A percentile compares a stretch with the other conserved stretches of the same genome.
Evolutionary conservation across 2,329 filamentous ascomycete species (phyloP).

Genomic region (Colletotrichum gigasporum): DNA sequence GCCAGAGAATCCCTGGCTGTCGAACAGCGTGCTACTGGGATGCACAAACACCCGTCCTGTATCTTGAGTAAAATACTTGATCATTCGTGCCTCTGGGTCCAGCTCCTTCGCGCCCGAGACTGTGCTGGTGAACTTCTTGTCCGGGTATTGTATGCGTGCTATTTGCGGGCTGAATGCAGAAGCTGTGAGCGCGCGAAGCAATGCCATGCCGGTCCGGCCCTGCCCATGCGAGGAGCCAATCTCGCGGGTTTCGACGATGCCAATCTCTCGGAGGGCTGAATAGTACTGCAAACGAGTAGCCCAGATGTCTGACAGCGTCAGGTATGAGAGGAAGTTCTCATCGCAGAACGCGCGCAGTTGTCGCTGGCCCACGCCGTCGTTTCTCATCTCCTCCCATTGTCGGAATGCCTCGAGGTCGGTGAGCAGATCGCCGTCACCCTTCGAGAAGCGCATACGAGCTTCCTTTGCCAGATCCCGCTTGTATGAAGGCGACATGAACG

Average conservation of each 20-base stretch:
- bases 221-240: constrained; percentile 38
- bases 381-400: constrained; percentile 77
- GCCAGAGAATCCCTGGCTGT: constrained; percentile 79
- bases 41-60: constrained; percentile 93
- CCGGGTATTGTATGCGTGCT: constrained; percentile 90
- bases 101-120: constrained; percentile 90
- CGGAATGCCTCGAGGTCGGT: constrained; percentile 88
- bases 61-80: constrained; percentile 91
- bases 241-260: constrained; percentile 68
- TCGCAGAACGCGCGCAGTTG: constrained; percentile 82
- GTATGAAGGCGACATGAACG: constrained; percentile 85
- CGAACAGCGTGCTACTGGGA: constrained; percentile 87
- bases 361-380: constrained; percentile 66
- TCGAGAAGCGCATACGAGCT: constrained; percentile 77
- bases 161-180: constrained; percentile 86
- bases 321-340: constrained; percentile 83
- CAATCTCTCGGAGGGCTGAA: constrained; percentile 84
- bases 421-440: constrained; percentile 85
- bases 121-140: constrained; percentile 92
- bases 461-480: constrained; percentile 84
- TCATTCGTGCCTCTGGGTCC: constrained; percentile 89
- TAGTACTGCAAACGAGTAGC: constrained; percentile 89
- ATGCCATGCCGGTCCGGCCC: constrained; percentile 44
- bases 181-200: constrained; percentile 76
- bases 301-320: constrained; percentile 87